A percentile compares a stretch with the other conserved stretches of the same genome.
Evolutionary conservation across 1,284 basidiomycete genomes (phyloP).

Genomic region (Ustilago esculenta): DNA sequence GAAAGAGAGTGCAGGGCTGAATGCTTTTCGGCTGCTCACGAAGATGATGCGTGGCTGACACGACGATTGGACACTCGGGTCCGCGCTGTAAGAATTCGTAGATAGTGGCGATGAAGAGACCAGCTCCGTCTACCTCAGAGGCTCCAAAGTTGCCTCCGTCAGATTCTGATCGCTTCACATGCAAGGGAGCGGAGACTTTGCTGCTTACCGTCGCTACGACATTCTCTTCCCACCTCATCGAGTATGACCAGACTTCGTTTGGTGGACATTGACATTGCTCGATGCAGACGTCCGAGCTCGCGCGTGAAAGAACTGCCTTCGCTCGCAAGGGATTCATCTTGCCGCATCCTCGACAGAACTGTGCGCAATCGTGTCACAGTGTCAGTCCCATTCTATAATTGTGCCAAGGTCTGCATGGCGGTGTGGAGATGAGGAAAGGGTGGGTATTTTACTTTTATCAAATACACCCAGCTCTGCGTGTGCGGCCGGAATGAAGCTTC

Average conservation of each 20-base stretch:
- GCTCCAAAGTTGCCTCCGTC: too few species aligned
- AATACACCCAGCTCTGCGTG: conserved; percentile 43
- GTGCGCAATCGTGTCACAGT: background rate
- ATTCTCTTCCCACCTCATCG: conserved; percentile 45
- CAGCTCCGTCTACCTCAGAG: conserved; percentile 48
- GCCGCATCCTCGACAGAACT: conserved; percentile 49
- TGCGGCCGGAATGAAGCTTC: conserved; percentile 37
- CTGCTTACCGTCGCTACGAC: conserved; percentile 40
- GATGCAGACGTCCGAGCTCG: conserved; percentile 39
- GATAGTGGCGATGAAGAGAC: conserved; percentile 41
- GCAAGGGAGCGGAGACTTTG: too few species aligned
- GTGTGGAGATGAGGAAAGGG: too few species aligned
- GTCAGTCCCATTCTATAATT: background rate
- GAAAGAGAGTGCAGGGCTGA: too few species aligned
- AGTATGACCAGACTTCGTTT: conserved; percentile 38
- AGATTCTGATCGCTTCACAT: too few species aligned
- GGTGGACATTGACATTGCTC: conserved; percentile 35
- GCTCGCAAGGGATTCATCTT: conserved; percentile 44
- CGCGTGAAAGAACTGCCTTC: conserved; percentile 46
- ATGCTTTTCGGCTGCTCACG: conserved; percentile 30
- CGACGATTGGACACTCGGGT: conserved; percentile 25
- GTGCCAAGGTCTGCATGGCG: background rate
- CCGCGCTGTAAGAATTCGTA: conserved; percentile 38
- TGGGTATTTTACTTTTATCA: conserved; percentile 23
- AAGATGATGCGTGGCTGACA: conserved; percentile 44